phyloP scores from a whole-genome alignment of 805 yeast genomes.

The Schwanniomyces yamadae region DNA sequence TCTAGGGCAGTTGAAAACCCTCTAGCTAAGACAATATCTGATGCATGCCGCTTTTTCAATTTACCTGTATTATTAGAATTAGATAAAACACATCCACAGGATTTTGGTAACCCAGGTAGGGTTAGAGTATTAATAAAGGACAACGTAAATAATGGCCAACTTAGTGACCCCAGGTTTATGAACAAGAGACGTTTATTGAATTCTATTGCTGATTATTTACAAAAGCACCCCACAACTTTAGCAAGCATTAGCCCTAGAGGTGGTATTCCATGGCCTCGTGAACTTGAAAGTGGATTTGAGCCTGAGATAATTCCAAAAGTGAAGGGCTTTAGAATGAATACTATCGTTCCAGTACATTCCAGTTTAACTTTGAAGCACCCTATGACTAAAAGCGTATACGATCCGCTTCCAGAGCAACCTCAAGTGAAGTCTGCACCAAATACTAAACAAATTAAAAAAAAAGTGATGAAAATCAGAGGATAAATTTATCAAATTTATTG shows the following conservation, averaged over 20 bases:
- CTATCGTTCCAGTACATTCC: slow-evolving; percentile 85
- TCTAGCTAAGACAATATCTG: slow-evolving; percentile 75
- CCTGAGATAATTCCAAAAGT: slow-evolving; percentile 70
- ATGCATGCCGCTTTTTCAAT: slow-evolving; percentile 55
- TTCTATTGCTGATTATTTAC: slow-evolving; percentile 59
- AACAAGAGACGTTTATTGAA: slow-evolving; percentile 65
- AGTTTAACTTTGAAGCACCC: slow-evolving; percentile 82
- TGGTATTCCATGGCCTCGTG: slow-evolving; percentile 65
- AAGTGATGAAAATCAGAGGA: slow-evolving; percentile 62
- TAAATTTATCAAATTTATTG: slow-evolving; percentile 13
- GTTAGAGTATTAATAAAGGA: slow-evolving; percentile 69
- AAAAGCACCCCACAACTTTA: slow-evolving; percentile 67
- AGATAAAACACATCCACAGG: slow-evolving; percentile 91
- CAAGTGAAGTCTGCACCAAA: slow-evolving; percentile 31
- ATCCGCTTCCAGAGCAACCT: slow-evolving; percentile 43
- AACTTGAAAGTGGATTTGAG: slow-evolving; percentile 49
- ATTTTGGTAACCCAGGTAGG: slow-evolving; percentile 97
- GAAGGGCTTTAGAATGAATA: slow-evolving; percentile 83
- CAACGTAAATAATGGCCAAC: slow-evolving; percentile 41
- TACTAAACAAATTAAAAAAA: slow-evolving; percentile 51
- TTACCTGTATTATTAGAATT: slow-evolving; percentile 61
- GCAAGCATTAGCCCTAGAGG: slow-evolving; percentile 48
- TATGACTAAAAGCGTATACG: slow-evolving; percentile 68
- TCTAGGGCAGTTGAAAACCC: slow-evolving; percentile 83
- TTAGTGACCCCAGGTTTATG: slow-evolving; percentile 27